Evolutionary conservation across 805 yeast genomes (phyloP).

Genomic region (Sungouiozyma intestinalis): DNA sequence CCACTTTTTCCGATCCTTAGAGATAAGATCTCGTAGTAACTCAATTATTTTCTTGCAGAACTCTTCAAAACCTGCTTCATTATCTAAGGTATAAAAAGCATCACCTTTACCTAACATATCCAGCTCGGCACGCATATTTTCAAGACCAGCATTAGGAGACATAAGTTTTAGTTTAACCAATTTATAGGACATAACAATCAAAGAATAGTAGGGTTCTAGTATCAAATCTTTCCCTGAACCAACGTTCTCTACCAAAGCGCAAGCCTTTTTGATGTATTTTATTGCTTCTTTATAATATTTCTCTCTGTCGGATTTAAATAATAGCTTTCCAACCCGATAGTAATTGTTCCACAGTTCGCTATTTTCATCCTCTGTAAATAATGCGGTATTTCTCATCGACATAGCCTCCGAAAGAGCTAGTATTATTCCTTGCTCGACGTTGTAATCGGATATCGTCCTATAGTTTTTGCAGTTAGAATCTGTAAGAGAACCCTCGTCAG

Average conservation of each 20-base stretch:
- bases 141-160: conserved; percentile 30
- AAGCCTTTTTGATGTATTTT: conserved; percentile 34
- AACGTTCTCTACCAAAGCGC: conserved; percentile 30
- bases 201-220: conserved; percentile 69
- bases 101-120: not conserved
- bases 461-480: conserved; percentile 5
- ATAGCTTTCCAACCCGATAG: conserved; percentile 49
- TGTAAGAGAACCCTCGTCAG: conserved; percentile 12
- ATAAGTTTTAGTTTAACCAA: conserved; percentile 34
- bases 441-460: conserved; percentile 19
- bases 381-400: conserved; percentile 17
- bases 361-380: conserved; percentile 8
- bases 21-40: conserved; percentile 37
- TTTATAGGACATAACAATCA: conserved; percentile 51
- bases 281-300: conserved; percentile 7
- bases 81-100: not conserved
- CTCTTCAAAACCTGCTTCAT: conserved; percentile 5
- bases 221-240: conserved; percentile 41
- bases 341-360: conserved; percentile 48
- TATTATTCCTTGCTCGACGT: conserved; percentile 23
- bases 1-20: conserved; percentile 77
- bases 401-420: conserved; percentile 17
- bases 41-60: conserved; percentile 35
- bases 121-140: conserved; percentile 20
- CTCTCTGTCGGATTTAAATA: conserved; percentile 36